Base-by-base conservation (phyloP, 2,329 filamentous ascomycete genomes). In the Myriosclerotinia scirpicola region DNA sequence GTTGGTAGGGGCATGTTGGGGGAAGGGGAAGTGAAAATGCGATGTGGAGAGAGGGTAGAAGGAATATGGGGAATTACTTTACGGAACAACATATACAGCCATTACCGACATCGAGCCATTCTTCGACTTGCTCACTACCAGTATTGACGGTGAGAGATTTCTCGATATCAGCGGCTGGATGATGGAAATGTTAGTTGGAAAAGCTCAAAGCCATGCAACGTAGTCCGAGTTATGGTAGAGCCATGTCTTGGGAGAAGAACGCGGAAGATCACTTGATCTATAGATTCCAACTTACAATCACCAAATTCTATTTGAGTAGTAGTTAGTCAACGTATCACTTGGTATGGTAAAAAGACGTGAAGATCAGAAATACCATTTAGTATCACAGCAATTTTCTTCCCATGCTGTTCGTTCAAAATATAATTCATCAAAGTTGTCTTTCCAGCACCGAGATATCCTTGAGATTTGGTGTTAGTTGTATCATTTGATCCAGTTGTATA, bases 41-140 rank as follows among this genome's bases (percentile, higher is more conserved):
- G 26, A 34, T 5, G 48, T 36, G 17, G 12, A 20, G 9, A 20
- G 36, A 9, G 3, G 20, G 11, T 6, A 11, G 8, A 17, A 30
- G 14, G 22, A 20, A 20, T 26, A 38, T 36, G 64, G 14, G 30
- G 8, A 71, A 76, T 67, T 82, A 93, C 88, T 97, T 99, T 73
- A 98, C 93, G 3, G 93, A 96, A 80, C 95, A 99, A 80, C 95
- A 99, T 71, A 99, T 93, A 77, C 95, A 99, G 69, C 95, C 95
- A 73, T 99, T 99, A 63, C 92, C 93, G 64, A 99, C 87, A 69
- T 97, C 93, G 38, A 99, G 87, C 91, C 96, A 99, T 81, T 97
- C 93, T 76, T 95, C 90, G 8, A 94, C 91, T 75, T 92, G 85
- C 75, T 94, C 87, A 50, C 88, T 90, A 67, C 89, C 90, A 76